These are phyloP conservation scores for Tuber melanosporum DNA, from an alignment of 495 filamentous ascomycete genomes.

Conservation along the genomic window DNA sequence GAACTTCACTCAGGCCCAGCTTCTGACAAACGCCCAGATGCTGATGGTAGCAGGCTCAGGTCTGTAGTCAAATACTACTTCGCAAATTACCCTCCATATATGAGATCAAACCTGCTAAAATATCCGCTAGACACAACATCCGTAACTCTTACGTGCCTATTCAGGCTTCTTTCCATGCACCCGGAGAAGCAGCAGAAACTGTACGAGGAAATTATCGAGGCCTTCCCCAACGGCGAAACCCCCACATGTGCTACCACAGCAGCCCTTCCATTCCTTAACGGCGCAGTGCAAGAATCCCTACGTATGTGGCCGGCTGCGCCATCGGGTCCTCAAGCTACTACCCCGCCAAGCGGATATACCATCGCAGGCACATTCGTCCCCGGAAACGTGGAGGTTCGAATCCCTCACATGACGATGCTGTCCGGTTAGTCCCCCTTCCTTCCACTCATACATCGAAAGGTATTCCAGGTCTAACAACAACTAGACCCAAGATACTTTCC, in stretches of 20 bases:
- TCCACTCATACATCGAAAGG: not conserved
- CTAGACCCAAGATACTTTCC: constrained; percentile 23
- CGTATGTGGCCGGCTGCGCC: constrained; percentile 50
- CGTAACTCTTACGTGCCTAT: not conserved
- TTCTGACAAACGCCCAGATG: constrained; percentile 26
- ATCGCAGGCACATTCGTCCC: constrained; percentile 48
- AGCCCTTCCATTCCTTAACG: constrained; percentile 44
- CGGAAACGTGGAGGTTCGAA: constrained; percentile 26
- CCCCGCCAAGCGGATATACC: constrained; percentile 47
- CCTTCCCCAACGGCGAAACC: constrained; percentile 16
- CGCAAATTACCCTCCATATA: constrained; percentile 3
- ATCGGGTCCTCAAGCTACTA: constrained; percentile 45
- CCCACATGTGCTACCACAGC: constrained; percentile 28
- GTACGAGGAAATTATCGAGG: constrained; percentile 39
- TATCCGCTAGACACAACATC: not conserved
- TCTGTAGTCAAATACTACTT: constrained; percentile 11
- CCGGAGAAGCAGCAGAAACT: constrained; percentile 30
- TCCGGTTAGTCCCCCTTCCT: not conserved
- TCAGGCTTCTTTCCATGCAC: constrained; percentile 1
- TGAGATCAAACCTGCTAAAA: constrained; percentile 7
- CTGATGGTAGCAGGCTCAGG: constrained; percentile 28
- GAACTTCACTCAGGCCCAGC: constrained; percentile 16
- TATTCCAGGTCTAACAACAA: constrained; percentile 24
- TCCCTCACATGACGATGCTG: not conserved
- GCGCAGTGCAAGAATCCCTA: constrained; percentile 51